Evolutionary conservation across 2,329 filamentous ascomycete genomes (phyloP), one percentile per base, ranked within the genome.

Genomic region (Fusarium pilosicola): DNA sequence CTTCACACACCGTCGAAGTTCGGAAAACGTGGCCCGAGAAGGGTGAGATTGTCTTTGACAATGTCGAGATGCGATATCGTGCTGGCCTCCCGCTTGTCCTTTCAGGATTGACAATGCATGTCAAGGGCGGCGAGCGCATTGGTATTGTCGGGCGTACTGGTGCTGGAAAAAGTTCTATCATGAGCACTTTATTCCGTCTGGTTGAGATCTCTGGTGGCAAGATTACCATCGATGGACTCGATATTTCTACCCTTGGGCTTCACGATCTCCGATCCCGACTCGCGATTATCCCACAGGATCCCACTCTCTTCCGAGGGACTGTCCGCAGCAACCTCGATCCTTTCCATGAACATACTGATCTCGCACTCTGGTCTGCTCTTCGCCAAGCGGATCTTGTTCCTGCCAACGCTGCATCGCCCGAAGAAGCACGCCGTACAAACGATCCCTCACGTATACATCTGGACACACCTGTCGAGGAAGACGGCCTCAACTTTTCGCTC

Each of bases 401-500:
- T 7, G 82, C 82, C 5, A 87, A 90, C 18, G 84, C 86, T 7
- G 84, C 86, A 52, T 88, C 91, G 42, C 91, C 96, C 57, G 91
- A 94, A 70, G 91, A 97, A 26, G 63, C 62, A 28, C 94, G 97
- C 80, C 91, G 88, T 22, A 60, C 46, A 51, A 81, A 90, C 1
- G 95, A 98, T 6, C 92, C 78, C 13, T 79, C 81, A 5, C 90
- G 93, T 63, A 93, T 97, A 69, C 91, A 94, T 74, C 91, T 99
- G 28, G 96, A 98, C 82, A 92, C 89, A 22, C 79, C 90, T 5
- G 96, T 98, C 6, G 95, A 98, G 77, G 96, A 98, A 80, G 96
- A 98, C 84, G 96, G 96, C 0, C 88, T 97, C 70, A 98, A 98
- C 83, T 98, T 97, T 86, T 97, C 94, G 1, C 91, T 98, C 15